Evolutionary conservation across 495 filamentous ascomycete genomes (phyloP), one percentile per base, ranked within the genome.

Genomic region (Aspergillus nidulans): DNA sequence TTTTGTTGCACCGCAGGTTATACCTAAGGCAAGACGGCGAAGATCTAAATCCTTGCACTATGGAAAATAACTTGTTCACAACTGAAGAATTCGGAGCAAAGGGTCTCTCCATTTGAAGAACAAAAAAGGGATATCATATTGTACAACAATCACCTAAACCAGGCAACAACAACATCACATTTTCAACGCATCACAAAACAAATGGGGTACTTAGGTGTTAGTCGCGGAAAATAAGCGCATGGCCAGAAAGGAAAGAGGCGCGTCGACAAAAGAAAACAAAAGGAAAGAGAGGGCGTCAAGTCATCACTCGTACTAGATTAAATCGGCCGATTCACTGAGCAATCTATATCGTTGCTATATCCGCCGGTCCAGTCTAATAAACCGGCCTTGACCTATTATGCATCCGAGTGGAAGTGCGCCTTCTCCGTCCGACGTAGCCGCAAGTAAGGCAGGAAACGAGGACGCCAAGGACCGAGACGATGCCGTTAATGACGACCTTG

Each of bases 381-480:
- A 58, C 51, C 34, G 19, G 13, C 26, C 48, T 28, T 18, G 43
- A 34, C 23, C 41, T 25, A 62, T 42, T 69, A n/a, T 69, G 58
- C 15, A 52, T 58, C 8, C 65, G 64, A 49, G 68, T 62, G 10
- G 52, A 53, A 3, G 61, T 52, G 10, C 70, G 53, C 20, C 70
- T 65, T 28, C 73, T 62, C 32, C 79, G 59, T 23, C 72, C 83
- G 28, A 71, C 73, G 25, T 75, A 75, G 15, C 89, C 83, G 77
- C 91, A 97, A 40, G 91, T 96, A 51, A 97, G 71, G 77, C 85
- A 96, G 55, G 81, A 82, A 76, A 97, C 86, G 72, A 96, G 79
- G 73, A 89, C 88, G 72, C 86, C 85, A 77, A 95, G 80, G 73
- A 96, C 75, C 56, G 81, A 69, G 62, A 91, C 82, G 64, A 95